These are phyloP conservation scores for Trichoderma sp. DNA, from an alignment of 2,329 filamentous ascomycete species.

Conservation along the genomic window DNA sequence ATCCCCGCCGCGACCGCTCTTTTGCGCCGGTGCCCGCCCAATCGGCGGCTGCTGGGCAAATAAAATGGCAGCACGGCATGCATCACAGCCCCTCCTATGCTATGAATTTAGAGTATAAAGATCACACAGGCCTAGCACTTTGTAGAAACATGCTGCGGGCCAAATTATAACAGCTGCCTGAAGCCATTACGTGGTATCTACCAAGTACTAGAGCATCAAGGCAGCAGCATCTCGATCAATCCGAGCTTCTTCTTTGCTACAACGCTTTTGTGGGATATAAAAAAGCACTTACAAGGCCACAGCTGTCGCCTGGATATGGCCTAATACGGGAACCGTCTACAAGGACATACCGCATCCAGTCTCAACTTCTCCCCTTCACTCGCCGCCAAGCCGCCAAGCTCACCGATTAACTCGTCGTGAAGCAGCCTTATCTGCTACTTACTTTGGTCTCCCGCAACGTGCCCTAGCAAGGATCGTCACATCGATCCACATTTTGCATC, in stretches of 20 bases:
- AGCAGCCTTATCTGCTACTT: background rate
- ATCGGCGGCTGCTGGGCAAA: background rate
- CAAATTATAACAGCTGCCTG: background rate
- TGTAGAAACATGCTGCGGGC: background rate
- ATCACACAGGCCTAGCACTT: background rate
- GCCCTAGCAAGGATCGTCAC: constrained; percentile 15
- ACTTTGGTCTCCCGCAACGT: background rate
- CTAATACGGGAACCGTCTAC: background rate
- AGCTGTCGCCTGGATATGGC: background rate
- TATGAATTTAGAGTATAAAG: background rate
- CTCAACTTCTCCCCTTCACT: background rate
- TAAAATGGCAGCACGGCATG: background rate
- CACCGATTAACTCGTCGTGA: background rate
- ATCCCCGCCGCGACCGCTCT: background rate
- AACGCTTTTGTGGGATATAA: background rate
- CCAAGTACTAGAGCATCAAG: background rate
- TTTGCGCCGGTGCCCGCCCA: background rate
- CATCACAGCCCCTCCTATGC: background rate
- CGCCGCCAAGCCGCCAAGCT: background rate
- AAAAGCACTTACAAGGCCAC: background rate
- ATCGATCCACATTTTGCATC: background rate
- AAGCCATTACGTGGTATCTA: background rate
- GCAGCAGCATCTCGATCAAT: background rate
- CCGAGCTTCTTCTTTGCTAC: background rate
- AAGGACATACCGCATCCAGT: background rate